A percentile compares a stretch with the other conserved stretches of the same genome.
phyloP scores from a whole-genome alignment of 176 grass and related monocot species.

The Aegilops longissima region DNA sequence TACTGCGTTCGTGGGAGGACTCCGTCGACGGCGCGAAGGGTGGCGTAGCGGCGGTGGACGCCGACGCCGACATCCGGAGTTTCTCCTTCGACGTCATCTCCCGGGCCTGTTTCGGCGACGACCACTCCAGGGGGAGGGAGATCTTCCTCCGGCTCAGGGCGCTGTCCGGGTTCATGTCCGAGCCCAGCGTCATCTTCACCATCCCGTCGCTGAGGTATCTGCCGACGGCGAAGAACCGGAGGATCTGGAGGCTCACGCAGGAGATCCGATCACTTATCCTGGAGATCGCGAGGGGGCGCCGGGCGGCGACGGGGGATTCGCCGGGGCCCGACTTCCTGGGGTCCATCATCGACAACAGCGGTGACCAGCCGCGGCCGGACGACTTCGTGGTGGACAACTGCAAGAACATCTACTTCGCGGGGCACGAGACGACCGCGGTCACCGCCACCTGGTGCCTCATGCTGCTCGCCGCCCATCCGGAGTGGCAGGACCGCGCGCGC shows the following conservation, averaged over 20 bases:
- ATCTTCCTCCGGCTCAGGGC: constrained; percentile 67
- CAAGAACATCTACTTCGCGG: constrained; percentile 92
- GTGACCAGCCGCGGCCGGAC: constrained; percentile 25
- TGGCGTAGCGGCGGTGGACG: constrained; percentile 39
- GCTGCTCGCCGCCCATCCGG: constrained; percentile 68
- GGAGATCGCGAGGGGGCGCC: constrained; percentile 33
- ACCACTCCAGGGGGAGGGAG: constrained; percentile 58
- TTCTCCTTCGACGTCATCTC: constrained; percentile 94
- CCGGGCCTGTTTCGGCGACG: constrained; percentile 60
- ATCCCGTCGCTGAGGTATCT: constrained; percentile 58
- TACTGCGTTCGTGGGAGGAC: constrained; percentile 53
- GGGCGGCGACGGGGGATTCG: background rate
- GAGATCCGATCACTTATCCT: constrained; percentile 58
- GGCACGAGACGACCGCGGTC: constrained; percentile 70
- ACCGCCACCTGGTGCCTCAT: constrained; percentile 82
- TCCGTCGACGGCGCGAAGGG: constrained; percentile 1
- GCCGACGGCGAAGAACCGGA: constrained; percentile 51
- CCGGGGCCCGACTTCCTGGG: constrained; percentile 24
- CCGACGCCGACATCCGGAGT: constrained; percentile 67
- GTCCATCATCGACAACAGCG: constrained; percentile 48
- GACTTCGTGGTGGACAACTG: constrained; percentile 93
- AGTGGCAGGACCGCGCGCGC: constrained; percentile 71
- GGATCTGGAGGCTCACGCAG: constrained; percentile 46
- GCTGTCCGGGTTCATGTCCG: constrained; percentile 54
- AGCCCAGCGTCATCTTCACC: constrained; percentile 68